phyloP scores from a whole-genome alignment of 1,284 basidiomycete genomes.

The Tilletia walkeri region DNA sequence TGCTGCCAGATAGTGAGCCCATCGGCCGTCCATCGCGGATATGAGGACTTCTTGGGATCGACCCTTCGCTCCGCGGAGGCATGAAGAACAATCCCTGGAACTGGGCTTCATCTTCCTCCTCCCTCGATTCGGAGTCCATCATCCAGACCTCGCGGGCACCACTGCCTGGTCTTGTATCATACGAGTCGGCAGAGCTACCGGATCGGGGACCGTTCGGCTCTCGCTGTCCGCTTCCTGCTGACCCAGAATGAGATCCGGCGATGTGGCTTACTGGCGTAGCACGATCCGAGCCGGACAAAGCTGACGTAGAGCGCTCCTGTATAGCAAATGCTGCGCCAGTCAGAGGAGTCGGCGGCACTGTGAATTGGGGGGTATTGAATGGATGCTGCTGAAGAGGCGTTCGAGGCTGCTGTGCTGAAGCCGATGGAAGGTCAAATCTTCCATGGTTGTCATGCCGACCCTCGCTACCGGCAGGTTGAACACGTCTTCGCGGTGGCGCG shows the following conservation, averaged over 20 bases:
- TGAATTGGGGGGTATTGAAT: background rate
- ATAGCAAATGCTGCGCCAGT: too few relatives aligned
- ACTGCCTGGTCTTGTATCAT: background rate
- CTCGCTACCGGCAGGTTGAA: background rate
- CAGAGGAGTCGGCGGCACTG: background rate
- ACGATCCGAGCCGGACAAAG: constrained; percentile 8
- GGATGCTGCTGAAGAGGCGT: background rate
- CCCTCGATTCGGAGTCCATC: constrained; percentile 6
- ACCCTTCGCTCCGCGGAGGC: constrained; percentile 6
- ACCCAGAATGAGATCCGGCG: background rate
- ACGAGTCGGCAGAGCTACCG: constrained; percentile 3
- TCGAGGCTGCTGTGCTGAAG: background rate
- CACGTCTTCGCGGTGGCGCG: constrained; percentile 3
- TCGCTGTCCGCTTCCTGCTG: background rate
- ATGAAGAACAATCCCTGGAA: constrained; percentile 16
- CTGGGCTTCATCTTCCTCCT: constrained; percentile 9
- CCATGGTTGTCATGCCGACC: background rate
- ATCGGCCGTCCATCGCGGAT: background rate
- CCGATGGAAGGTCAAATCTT: background rate
- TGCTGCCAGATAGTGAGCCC: background rate
- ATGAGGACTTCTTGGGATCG: constrained; percentile 4
- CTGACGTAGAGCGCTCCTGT: background rate
- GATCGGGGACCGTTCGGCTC: background rate
- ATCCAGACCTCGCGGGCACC: background rate
- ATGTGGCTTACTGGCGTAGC: background rate